Evolutionary conservation across 441 rosid genomes (phyloP).

Genomic region (Viola pubescens): DNA sequence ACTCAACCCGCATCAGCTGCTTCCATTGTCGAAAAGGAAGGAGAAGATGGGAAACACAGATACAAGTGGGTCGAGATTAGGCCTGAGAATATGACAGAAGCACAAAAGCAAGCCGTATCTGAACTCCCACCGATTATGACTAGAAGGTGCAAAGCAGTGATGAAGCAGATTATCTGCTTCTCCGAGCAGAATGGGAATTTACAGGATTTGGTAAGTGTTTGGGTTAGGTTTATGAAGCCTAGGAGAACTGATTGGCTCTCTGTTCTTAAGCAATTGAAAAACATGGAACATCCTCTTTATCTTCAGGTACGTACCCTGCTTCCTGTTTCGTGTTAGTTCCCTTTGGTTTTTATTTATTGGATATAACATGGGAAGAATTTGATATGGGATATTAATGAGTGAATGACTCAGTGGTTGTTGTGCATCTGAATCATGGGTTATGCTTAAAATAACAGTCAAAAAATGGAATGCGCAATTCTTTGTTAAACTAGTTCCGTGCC

Average conservation of each 20-base stretch:
- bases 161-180: conserved; percentile 63
- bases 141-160: conserved; percentile 51
- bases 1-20: conserved; percentile 18
- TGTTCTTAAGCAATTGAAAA: conserved; percentile 59
- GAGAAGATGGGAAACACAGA: conserved; percentile 4
- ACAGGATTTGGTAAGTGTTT: conserved; percentile 42
- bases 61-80: conserved; percentile 22
- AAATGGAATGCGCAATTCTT: no score
- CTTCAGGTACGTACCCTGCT: conserved; percentile 34
- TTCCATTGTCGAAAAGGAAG: conserved; percentile 16
- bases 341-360: neutral
- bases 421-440: no score
- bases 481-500: no score
- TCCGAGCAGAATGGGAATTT: conserved; percentile 32
- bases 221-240: conserved; percentile 78
- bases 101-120: conserved; percentile 45
- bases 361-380: neutral
- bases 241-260: conserved; percentile 74
- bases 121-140: conserved; percentile 52
- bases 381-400: neutral
- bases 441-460: no score
- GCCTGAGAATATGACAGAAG: conserved; percentile 28
- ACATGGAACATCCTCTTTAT: conserved; percentile 52
- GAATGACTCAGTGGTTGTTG: no score
- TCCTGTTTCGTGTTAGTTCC: neutral